These are phyloP conservation scores for Xerocomus brunneocitrinus DNA, from an alignment of 768 basidiomycete genomes.

Conservation along the genomic window DNA sequence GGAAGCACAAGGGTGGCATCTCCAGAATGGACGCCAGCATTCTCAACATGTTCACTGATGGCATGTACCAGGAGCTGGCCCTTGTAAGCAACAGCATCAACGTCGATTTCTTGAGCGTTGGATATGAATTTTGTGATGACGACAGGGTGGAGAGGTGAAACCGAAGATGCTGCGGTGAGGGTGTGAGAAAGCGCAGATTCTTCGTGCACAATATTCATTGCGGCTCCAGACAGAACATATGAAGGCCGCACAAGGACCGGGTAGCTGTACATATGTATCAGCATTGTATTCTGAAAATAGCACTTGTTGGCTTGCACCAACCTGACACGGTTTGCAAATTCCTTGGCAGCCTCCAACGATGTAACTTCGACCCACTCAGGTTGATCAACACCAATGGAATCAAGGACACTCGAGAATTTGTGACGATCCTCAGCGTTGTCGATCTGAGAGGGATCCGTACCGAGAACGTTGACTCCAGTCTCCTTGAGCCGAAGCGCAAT, in stretches of 20 bases:
- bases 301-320: slow-evolving; percentile 4
- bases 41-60: slow-evolving; percentile 97
- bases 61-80: slow-evolving; percentile 93
- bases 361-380: slow-evolving; percentile 94
- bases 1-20: slow-evolving; percentile 97
- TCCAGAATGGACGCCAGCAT: slow-evolving; percentile 97
- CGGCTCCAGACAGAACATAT: slow-evolving; percentile 96
- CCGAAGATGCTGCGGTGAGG: slow-evolving; percentile 92
- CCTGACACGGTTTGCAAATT: slow-evolving; percentile 83
- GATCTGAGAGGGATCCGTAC: slow-evolving; percentile 92
- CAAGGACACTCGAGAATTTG: slow-evolving; percentile 97
- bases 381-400: slow-evolving; percentile 93
- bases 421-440: slow-evolving; percentile 98
- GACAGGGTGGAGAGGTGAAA: slow-evolving; percentile 95
- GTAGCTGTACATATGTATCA: slow-evolving; percentile 51
- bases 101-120: slow-evolving; percentile 94
- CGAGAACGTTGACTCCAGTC: slow-evolving; percentile 86
- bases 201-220: slow-evolving; percentile 98
- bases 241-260: slow-evolving; percentile 98
- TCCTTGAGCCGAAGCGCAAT: slow-evolving; percentile 94
- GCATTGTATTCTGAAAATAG: not conserved
- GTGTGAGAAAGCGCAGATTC: slow-evolving; percentile 87
- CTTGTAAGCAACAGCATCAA: slow-evolving; percentile 93
- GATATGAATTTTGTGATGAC: slow-evolving; percentile 99
- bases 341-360: slow-evolving; percentile 84